phyloP scores from a whole-genome alignment of 2,329 filamentous ascomycete genomes.

The Xylariaceae sp. region DNA sequence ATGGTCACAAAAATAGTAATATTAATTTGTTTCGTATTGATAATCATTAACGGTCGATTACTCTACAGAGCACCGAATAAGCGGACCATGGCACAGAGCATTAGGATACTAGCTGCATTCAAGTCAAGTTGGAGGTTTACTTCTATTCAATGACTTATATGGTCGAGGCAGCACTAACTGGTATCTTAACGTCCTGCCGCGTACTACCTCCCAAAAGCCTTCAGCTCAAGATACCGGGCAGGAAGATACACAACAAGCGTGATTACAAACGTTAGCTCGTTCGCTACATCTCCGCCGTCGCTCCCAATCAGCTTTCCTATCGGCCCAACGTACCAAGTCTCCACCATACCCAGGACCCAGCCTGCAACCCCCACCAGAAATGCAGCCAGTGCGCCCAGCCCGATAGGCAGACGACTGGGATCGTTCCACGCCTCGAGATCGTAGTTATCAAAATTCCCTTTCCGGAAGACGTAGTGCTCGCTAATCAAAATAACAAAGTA shows the following conservation, averaged over 20 bases:
- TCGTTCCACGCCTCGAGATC: constrained; percentile 57
- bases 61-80: too few relatives aligned
- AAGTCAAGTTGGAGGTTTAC: too few relatives aligned
- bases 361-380: constrained; percentile 51
- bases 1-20: too few relatives aligned
- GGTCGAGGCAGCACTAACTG: too few relatives aligned
- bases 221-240: constrained; percentile 55
- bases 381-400: constrained; percentile 49
- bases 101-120: too few relatives aligned
- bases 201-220: constrained; percentile 47
- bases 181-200: neutral
- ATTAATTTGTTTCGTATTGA: too few relatives aligned
- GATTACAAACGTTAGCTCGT: constrained; percentile 58
- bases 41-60: too few relatives aligned
- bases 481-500: constrained; percentile 55
- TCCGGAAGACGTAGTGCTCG: constrained; percentile 56
- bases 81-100: too few relatives aligned
- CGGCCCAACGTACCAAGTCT: constrained; percentile 60
- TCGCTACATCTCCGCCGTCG: constrained; percentile 56
- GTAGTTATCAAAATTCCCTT: constrained; percentile 49
- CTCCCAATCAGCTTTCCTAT: constrained; percentile 51
- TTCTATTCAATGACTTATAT: too few relatives aligned
- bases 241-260: constrained; percentile 55
- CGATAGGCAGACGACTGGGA: constrained; percentile 49
- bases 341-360: constrained; percentile 62